Percentiles rank a stretch among this genome's conserved stretches.
These are phyloP conservation scores for Colletotrichum gloeosporioides DNA, from an alignment of 2,329 filamentous ascomycete genomes.

Conservation along the genomic window DNA sequence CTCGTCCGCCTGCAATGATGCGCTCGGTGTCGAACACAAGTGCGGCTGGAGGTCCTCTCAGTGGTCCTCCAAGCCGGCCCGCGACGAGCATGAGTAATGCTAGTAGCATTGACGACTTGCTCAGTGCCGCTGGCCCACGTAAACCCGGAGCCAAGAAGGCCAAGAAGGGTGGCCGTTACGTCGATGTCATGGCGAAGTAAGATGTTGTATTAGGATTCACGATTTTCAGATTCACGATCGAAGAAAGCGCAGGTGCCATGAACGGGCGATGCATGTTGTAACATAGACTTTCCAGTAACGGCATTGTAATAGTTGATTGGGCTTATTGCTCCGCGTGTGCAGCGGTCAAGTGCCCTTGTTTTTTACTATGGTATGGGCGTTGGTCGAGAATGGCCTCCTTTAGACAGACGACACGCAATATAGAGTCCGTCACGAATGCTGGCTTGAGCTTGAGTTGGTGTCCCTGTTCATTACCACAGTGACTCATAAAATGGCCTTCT, in stretches of 20 bases:
- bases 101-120: slow-evolving; percentile 92
- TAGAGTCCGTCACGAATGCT: neutral
- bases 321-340: neutral
- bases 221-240: neutral
- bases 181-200: slow-evolving; percentile 91
- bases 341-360: neutral
- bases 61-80: slow-evolving; percentile 70
- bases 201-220: neutral
- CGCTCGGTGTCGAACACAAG: slow-evolving; percentile 55
- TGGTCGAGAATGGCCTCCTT: neutral
- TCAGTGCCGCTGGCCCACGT: slow-evolving; percentile 75
- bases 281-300: slow-evolving; percentile 6
- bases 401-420: neutral
- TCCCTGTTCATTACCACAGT: neutral
- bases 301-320: slow-evolving; percentile 2
- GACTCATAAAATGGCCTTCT: neutral
- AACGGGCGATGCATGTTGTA: neutral
- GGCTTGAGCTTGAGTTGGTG: neutral
- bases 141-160: slow-evolving; percentile 70
- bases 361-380: neutral
- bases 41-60: slow-evolving; percentile 39
- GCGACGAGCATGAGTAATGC: slow-evolving; percentile 86
- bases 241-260: neutral
- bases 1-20: slow-evolving; percentile 38
- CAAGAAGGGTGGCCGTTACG: slow-evolving; percentile 87